phyloP scores from a whole-genome alignment of 768 basidiomycete genomes.

The Sistotremastrum niveocremeum region DNA sequence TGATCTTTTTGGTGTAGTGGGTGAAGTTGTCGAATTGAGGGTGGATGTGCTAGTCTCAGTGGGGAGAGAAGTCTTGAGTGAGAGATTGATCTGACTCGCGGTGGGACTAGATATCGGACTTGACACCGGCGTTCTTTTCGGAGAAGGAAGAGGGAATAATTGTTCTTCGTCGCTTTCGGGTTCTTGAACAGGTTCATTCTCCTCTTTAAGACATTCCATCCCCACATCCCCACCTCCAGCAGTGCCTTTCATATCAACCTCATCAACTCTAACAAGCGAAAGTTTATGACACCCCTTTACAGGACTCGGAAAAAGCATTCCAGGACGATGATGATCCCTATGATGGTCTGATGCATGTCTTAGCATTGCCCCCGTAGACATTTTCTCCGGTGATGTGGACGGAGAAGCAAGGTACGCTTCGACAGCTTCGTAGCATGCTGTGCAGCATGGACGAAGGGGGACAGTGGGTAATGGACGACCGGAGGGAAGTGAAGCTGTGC shows the following conservation, averaged over 20 bases:
- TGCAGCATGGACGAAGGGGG: conserved; percentile 61
- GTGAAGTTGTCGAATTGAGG: too few relatives aligned
- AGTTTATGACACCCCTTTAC: too few relatives aligned
- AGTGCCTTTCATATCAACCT: not conserved
- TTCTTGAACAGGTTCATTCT: not conserved
- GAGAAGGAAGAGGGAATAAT: conserved; percentile 47
- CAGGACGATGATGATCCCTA: too few relatives aligned
- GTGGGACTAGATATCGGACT: conserved; percentile 25
- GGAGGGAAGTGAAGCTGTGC: not conserved
- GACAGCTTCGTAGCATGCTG: conserved; percentile 35
- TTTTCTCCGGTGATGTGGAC: conserved; percentile 7
- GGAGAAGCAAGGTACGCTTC: conserved; percentile 23
- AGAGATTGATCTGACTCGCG: conserved; percentile 1
- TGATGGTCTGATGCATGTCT: conserved; percentile 19
- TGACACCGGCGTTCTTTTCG: conserved; percentile 35
- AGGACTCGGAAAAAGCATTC: too few relatives aligned
- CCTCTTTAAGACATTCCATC: too few relatives aligned
- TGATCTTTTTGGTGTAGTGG: too few relatives aligned
- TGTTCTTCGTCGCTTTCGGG: conserved; percentile 41
- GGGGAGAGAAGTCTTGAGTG: too few relatives aligned
- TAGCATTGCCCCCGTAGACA: conserved; percentile 54
- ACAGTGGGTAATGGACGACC: conserved; percentile 27
- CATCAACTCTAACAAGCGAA: not conserved
- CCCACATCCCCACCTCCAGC: not conserved
- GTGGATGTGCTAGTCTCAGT: too few relatives aligned